Evolutionary conservation across 495 filamentous ascomycete species (phyloP).

Genomic region (Darksidea phi): DNA sequence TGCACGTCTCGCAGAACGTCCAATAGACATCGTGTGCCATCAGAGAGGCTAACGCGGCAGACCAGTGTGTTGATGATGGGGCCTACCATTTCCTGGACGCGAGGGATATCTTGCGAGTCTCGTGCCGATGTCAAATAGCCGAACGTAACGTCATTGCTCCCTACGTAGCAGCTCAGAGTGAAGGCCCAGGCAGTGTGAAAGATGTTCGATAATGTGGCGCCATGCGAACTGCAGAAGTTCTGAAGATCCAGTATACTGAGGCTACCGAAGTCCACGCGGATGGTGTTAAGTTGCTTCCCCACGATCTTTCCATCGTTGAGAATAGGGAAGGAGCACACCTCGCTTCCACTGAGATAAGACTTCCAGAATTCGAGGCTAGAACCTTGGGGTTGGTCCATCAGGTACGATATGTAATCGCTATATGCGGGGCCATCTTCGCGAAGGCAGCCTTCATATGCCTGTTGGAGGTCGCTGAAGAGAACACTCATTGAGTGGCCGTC

Average conservation of each 20-base stretch:
- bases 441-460: conserved; percentile 18
- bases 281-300: conserved; percentile 11
- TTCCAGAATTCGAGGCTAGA: conserved; percentile 56
- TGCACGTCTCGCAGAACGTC: conserved; percentile 25
- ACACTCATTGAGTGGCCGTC: conserved; percentile 34
- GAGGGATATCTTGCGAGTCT: conserved; percentile 15
- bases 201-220: conserved; percentile 28
- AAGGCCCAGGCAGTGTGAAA: conserved; percentile 33
- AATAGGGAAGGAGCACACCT: conserved; percentile 27
- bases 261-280: conserved; percentile 26
- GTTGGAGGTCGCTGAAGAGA: conserved; percentile 21
- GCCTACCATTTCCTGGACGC: conserved; percentile 27
- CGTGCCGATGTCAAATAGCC: conserved; percentile 33
- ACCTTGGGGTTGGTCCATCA: conserved; percentile 39
- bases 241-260: conserved; percentile 24
- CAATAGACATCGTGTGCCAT: conserved; percentile 12
- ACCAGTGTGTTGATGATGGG: conserved; percentile 33
- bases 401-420: conserved; percentile 32
- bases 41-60: conserved; percentile 20
- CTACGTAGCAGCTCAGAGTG: conserved; percentile 24
- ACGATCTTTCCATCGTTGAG: conserved; percentile 22
- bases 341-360: conserved; percentile 23
- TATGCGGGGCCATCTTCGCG: conserved; percentile 27
- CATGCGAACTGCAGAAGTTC: conserved; percentile 20
- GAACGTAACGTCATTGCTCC: conserved; percentile 24